These are phyloP conservation scores for Calocybe cyanea DNA, from an alignment of 768 basidiomycete genomes.

Conservation along the genomic window DNA sequence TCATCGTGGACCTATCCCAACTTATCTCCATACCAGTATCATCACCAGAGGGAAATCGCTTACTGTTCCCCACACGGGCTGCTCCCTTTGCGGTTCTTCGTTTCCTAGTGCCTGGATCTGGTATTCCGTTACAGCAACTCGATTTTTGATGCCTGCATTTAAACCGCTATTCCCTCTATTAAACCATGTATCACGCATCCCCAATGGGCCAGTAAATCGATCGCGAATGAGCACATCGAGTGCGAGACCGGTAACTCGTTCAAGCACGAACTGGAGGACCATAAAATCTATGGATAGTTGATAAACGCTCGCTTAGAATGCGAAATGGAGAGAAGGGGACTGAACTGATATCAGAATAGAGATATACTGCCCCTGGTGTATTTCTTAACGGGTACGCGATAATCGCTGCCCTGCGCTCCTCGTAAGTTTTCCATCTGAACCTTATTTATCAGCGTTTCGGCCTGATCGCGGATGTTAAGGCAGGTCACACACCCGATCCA, in stretches of 20 bases:
- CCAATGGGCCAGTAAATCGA: conserved; percentile 22
- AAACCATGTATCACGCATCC: conserved; percentile 23
- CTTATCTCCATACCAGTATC: conserved; percentile 1
- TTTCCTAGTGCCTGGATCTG: conserved; percentile 21
- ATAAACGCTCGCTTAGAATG: not conserved
- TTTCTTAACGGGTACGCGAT: conserved; percentile 20
- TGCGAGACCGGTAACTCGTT: conserved; percentile 18
- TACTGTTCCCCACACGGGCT: conserved; percentile 27
- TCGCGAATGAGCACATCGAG: conserved; percentile 21
- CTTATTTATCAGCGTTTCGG: not conserved
- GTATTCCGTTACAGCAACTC: conserved; percentile 20
- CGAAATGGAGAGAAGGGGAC: not conserved
- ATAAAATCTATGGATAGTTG: conserved; percentile 18
- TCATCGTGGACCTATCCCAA: conserved; percentile 24
- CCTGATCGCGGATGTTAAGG: not conserved
- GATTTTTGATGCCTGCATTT: conserved; percentile 1
- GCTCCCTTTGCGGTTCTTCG: conserved; percentile 18
- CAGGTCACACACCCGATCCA: conserved; percentile 19
- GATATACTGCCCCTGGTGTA: conserved; percentile 19
- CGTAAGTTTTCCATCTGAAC: conserved; percentile 20
- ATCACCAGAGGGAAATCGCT: not conserved
- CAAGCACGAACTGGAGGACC: conserved; percentile 23
- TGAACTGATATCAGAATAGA: conserved; percentile 26
- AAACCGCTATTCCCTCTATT: conserved; percentile 20
- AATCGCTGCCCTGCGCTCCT: conserved; percentile 19